Evolutionary conservation across 1,284 basidiomycete species (phyloP).

Genomic region (Austroboletus novae-zelandiae): DNA sequence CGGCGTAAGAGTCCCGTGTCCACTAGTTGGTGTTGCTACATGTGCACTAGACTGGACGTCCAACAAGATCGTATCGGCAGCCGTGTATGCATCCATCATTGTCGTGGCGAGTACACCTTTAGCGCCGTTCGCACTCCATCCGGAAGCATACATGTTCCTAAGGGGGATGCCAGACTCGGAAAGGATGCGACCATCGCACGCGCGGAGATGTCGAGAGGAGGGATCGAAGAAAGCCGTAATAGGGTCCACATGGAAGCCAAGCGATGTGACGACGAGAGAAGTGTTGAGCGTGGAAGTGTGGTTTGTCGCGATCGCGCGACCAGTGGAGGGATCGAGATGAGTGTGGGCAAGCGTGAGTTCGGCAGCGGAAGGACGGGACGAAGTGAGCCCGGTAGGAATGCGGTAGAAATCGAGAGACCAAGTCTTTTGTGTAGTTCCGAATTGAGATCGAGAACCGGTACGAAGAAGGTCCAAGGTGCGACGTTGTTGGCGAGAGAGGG

Average conservation of each 20-base stretch:
- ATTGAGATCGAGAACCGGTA: constrained; percentile 59
- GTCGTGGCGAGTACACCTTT: constrained; percentile 92
- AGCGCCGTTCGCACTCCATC: constrained; percentile 93
- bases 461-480: constrained; percentile 65
- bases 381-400: constrained; percentile 56
- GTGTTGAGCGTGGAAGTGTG: constrained; percentile 54
- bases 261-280: constrained; percentile 83
- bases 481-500: constrained; percentile 62
- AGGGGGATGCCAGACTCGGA: constrained; percentile 40
- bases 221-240: constrained; percentile 52
- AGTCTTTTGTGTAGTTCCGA: constrained; percentile 52
- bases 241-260: constrained; percentile 84
- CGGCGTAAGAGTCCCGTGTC: constrained; percentile 18
- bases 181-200: constrained; percentile 51
- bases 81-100: constrained; percentile 89
- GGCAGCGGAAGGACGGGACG: constrained; percentile 27
- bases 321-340: constrained; percentile 47
- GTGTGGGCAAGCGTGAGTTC: constrained; percentile 61
- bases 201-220: constrained; percentile 52
- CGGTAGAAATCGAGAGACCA: constrained; percentile 86
- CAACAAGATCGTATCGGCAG: constrained; percentile 67
- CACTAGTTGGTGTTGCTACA: constrained; percentile 12
- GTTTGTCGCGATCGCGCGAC: constrained; percentile 61
- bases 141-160: constrained; percentile 83
- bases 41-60: constrained; percentile 42